Evolutionary conservation across 139 green algal genomes (phyloP), one percentile per base, ranked within the genome.

Genomic region (Tetraselmis striata): DNA sequence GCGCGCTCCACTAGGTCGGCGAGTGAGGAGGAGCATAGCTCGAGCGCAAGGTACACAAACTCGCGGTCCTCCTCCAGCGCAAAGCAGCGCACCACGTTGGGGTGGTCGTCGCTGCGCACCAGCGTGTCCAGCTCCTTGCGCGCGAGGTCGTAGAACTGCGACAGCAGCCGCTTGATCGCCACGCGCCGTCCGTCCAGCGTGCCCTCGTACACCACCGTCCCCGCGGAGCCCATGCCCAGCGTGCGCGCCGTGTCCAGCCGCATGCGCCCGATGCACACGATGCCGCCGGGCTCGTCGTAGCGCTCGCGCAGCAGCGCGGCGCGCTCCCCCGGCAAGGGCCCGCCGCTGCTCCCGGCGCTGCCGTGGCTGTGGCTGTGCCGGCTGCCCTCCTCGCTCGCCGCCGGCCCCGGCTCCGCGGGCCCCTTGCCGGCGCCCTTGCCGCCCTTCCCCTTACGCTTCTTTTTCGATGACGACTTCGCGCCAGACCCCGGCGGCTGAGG

Each of bases 41-140:
- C 97, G 75, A 99, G 88, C 2, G 97, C 97, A 59, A 99, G 88
- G 88, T 99, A 99, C 28, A 98, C 90, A 87, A 99, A 99, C 87
- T 98, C 92, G 0, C 78, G 80, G 88, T 99, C 97, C 85, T 98
- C 93, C 86, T 99, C 97, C 94, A 99, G 94, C 1, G 95, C 96
- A 88, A 98, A 99, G 86, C 92, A 98, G 26, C 85, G 81, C 27
- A 86, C 88, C 29, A 98, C 92, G 84, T 98, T 98, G 77, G 95
- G 95, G 85, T 99, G 96, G 85, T 99, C 96, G 79, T 99, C 97
- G 23, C 86, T 91, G 23, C 93, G 79, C 75, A 99, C 97, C 0
- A 99, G 90, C 32, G 96, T 88, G 29, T 91, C 88, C 74, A 98
- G 98, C 86, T 99, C 97, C 80, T 98, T 98, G 30, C 90, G 85